Evolutionary conservation across 2,329 filamentous ascomycete species (phyloP), one percentile per base, ranked within the genome.

Genomic region (Uncinocarpus reesii): DNA sequence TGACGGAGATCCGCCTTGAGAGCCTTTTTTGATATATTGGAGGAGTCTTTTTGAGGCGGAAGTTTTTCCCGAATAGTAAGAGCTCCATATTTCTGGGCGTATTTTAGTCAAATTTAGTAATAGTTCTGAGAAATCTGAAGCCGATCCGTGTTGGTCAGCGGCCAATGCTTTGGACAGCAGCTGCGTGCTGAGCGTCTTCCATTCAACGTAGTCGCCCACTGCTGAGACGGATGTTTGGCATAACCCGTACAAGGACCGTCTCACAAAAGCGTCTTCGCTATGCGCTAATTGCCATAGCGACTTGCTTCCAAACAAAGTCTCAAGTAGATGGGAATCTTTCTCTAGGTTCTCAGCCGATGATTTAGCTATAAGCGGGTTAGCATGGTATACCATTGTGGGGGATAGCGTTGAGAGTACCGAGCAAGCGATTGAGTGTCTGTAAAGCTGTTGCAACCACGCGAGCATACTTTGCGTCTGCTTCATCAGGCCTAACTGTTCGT

Each of bases 391-490:
- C 10, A 37, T 16, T 13, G 18, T 16, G 1, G 34, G 15, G 8
- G 10, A 8, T 16, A n/a, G 15, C 10, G 18, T 6, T 1, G 6
- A 31, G 11, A 41, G 13, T 38, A 52, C 51, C 43, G 26, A 83
- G 56, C 23, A 83, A 64, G 48, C 74, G 73, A 13, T 71, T 72
- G 16, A 81, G 67, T 13, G 80, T 65, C 21, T 74, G 63, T 21
- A 80, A 65, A 46, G 73, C 77, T 6, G 78, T 77, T 1, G 76
- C 74, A n/a, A 79, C 73, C 3, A 95, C 88, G 40, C 92, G 78
- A 52, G 81, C 78, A 67, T 93, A 92, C 58, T 95, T 95, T 15
- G 84, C 78, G 55, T 88, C 78, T 3, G 87, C 81, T 62, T 98
- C 92, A 56, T 96, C 90, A 7, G 78, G 69, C 51, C 80, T 92